Base-by-base conservation (phyloP, 1,284 basidiomycete genomes). In the Salmacisia buchloeana region DNA sequence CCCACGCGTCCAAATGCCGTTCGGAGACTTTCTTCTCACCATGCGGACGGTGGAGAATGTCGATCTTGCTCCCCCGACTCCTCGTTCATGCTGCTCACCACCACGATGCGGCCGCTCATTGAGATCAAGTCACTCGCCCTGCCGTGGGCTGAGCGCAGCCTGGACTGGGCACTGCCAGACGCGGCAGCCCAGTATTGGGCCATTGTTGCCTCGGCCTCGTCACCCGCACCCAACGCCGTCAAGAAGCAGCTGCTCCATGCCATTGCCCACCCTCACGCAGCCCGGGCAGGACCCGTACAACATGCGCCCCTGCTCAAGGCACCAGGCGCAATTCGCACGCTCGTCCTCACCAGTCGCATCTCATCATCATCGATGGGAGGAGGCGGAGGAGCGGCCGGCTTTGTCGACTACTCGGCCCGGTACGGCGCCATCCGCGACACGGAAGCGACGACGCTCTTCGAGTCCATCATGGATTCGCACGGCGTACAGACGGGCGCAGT, bases 371-470 rank as follows among this genome's bases (percentile, higher is more conserved):
- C 49, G 7, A 21, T 18, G 41, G 23, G n/a, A 27, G 46, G n/a
- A 21, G 29, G 29, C 13, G 18, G 27, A 12, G 56, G 15, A 6
- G 21, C 21, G 4, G 66, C 68, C 39, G 70, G 71, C 1, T 79
- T 78, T 49, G 67, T 70, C 38, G 74, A 79, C 68, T 79, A 70
- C 52, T 58, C 69, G 5, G 69, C 70, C 0, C 58, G 77, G 2
- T 79, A 79, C 61, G 77, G 77, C 5, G 72, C 77, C 0, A 76
- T 78, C 9, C 70, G 77, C 2, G 72, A 71, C 15, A 60, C 73
- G 43, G 77, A 79, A 39, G 41, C 66, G 4, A 66, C 71, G 25
- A 79, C 75, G 25, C 62, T 79, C 15, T 74, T 70, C 46, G 77
- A 79, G 66, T 62, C 64, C 0, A 61, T 79, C 2, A 70, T 79